Conservation (phyloP, 2,329 filamentous ascomycete genomes). For the Stagonosporopsis chrysanthemi region DNA sequence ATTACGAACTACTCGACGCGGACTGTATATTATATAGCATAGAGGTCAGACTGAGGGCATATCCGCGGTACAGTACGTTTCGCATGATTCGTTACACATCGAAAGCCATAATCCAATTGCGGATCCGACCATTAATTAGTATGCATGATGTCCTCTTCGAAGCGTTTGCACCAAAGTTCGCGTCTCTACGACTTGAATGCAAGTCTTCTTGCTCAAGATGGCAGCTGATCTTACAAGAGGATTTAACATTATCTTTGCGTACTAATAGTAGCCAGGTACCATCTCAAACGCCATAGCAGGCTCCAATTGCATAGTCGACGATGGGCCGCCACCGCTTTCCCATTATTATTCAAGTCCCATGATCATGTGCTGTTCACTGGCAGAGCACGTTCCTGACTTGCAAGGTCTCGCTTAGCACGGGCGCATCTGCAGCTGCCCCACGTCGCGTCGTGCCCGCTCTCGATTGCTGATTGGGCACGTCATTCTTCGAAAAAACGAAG, state of each 20-base stretch:
- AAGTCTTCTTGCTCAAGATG: background rate
- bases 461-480: slow-evolving; percentile 21
- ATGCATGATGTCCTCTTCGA: background rate
- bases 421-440: slow-evolving; percentile 12
- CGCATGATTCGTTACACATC: background rate
- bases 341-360: background rate
- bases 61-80: background rate
- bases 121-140: background rate
- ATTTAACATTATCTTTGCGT: background rate
- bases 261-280: background rate
- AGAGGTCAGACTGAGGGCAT: background rate
- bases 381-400: slow-evolving; percentile 1
- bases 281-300: background rate
- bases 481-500: slow-evolving; percentile 27
- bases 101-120: background rate
- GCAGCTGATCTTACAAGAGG: background rate
- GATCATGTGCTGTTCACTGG: background rate
- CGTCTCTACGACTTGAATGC: background rate
- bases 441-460: background rate
- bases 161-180: background rate
- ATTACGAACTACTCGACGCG: background rate
- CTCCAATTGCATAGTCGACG: background rate
- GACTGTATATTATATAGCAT: slow-evolving; percentile 11
- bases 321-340: background rate
- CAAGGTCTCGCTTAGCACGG: slow-evolving; percentile 10